Conservation (phyloP, 164 flowering plant species). For the Cinnamomum micranthum region DNA sequence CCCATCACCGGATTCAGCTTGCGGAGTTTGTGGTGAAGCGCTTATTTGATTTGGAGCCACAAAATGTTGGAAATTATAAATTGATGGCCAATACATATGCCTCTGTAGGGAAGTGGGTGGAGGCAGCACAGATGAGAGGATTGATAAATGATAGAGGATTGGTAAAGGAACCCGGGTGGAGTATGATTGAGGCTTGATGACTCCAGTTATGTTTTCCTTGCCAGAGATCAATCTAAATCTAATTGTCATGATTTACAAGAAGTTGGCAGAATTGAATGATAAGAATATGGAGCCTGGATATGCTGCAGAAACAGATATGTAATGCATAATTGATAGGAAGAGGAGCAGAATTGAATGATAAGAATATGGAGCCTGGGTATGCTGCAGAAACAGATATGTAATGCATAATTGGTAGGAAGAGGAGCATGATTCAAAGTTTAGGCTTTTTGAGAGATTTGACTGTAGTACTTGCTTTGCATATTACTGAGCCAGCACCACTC, state of each 20-base stretch:
- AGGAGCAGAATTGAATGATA: neutral
- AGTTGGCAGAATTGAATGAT: too few relatives aligned
- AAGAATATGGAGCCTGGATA: constrained; percentile 2
- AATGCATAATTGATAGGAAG: constrained; percentile 15
- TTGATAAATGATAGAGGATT: constrained; percentile 21
- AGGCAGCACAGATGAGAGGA: constrained; percentile 30
- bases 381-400: constrained; percentile 11
- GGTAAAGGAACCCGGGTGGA: constrained; percentile 36
- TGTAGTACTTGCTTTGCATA: constrained; percentile 7
- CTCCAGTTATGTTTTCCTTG: too few relatives aligned
- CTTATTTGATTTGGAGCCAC: constrained; percentile 20
- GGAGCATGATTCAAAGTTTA: constrained; percentile 4
- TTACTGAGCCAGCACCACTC: constrained; percentile 2
- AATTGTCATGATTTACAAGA: too few relatives aligned
- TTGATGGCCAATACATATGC: constrained; percentile 29
- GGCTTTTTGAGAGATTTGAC: constrained; percentile 11
- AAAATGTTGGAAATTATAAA: constrained; percentile 19
- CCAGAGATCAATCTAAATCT: too few relatives aligned
- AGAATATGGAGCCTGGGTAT: constrained; percentile 5
- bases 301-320: constrained; percentile 13
- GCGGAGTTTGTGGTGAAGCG: constrained; percentile 28
- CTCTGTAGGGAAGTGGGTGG: constrained; percentile 31
- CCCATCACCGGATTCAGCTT: constrained; percentile 19
- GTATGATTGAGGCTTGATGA: constrained; percentile 23
- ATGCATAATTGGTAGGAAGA: constrained; percentile 17